Percentiles rank a stretch among this genome's conserved stretches.
Conservation (phyloP, 2,329 filamentous ascomycete genomes). For the Monosporascus sp. region DNA sequence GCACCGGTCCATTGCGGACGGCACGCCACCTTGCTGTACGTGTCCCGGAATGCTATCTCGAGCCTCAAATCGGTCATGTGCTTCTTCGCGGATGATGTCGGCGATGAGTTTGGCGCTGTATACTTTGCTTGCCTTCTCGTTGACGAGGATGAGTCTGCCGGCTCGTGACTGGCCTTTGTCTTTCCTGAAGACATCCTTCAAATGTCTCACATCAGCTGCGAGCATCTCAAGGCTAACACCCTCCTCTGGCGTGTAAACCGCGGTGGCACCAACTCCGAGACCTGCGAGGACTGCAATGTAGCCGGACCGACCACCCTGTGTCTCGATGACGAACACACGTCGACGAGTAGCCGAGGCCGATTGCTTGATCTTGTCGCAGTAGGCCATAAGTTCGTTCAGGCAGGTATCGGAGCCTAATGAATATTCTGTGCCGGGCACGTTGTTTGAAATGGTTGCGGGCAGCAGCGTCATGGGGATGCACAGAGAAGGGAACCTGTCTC, state of each 20-base stretch:
- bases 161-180: conserved; percentile 87
- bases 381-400: conserved; percentile 87
- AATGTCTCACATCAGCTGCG: conserved; percentile 79
- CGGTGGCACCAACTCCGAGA: conserved; percentile 83
- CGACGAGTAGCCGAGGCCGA: conserved; percentile 90
- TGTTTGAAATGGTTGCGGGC: conserved; percentile 97
- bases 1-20: conserved; percentile 93
- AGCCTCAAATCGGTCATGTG: conserved; percentile 85
- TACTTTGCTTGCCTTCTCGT: conserved; percentile 86
- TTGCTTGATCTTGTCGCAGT: conserved; percentile 97
- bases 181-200: conserved; percentile 77
- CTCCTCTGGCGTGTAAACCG: conserved; percentile 96
- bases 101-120: conserved; percentile 93
- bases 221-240: conserved; percentile 93
- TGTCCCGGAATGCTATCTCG: conserved; percentile 89
- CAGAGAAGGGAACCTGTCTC: conserved; percentile 74
- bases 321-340: conserved; percentile 96
- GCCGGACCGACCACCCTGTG: conserved; percentile 89
- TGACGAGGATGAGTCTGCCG: conserved; percentile 92
- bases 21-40: conserved; percentile 89
- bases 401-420: conserved; percentile 95
- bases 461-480: conserved; percentile 89
- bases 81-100: conserved; percentile 92
- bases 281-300: conserved; percentile 91
- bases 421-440: conserved; percentile 96